Percentiles rank a stretch among this genome's conserved stretches.
These are phyloP conservation scores for Takashimella tepidaria DNA, from an alignment of 1,284 basidiomycete genomes.

Conservation along the genomic window DNA sequence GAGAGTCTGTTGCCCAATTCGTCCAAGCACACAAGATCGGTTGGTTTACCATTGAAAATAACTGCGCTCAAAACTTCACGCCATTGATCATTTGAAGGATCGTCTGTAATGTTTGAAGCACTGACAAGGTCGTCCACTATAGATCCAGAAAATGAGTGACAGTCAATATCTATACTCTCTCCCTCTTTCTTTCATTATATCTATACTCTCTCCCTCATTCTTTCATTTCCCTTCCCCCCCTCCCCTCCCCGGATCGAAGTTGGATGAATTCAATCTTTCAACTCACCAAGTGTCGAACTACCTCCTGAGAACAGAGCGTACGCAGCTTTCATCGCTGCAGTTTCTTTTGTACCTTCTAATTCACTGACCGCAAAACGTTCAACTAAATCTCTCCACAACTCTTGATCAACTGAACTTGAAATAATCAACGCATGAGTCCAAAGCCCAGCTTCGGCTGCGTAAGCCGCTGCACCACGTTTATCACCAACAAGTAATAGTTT, in stretches of 20 bases:
- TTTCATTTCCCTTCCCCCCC: no score
- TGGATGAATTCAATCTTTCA: no score
- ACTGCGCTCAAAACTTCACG: conserved; percentile 81
- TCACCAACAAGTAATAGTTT: conserved; percentile 75
- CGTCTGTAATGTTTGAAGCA: conserved; percentile 33
- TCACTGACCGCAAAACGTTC: conserved; percentile 79
- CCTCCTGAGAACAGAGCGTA: conserved; percentile 79
- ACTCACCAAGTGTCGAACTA: no score
- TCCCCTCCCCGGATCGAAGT: no score
- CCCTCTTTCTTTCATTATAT: no score
- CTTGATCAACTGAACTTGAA: conserved; percentile 85
- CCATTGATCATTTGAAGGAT: conserved; percentile 58
- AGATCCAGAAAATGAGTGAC: no score
- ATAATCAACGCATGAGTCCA: conserved; percentile 98
- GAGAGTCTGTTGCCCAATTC: conserved; percentile 79
- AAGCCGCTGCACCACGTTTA: conserved; percentile 78
- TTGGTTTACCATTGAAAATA: conserved; percentile 62
- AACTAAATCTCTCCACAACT: conserved; percentile 87
- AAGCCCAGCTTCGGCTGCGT: conserved; percentile 77
- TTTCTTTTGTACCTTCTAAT: conserved; percentile 51
- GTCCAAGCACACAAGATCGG: conserved; percentile 66
- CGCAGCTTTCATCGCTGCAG: conserved; percentile 59
- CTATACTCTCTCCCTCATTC: no score
- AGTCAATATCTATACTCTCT: no score
- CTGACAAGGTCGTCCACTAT: conserved; percentile 32